Conservation (phyloP, 768 basidiomycete species). For the Boletus tomentosulus region DNA sequence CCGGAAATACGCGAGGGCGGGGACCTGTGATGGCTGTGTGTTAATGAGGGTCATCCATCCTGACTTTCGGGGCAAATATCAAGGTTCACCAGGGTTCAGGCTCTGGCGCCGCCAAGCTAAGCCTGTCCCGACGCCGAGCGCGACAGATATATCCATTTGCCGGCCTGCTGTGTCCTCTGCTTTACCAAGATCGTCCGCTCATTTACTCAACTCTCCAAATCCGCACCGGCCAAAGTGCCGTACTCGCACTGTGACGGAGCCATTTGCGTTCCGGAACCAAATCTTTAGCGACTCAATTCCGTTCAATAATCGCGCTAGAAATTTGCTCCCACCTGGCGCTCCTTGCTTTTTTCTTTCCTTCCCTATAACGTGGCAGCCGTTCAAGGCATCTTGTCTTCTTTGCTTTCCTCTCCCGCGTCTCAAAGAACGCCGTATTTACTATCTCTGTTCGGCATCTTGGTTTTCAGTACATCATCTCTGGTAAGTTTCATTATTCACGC, state of each 20-base stretch:
- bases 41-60: slow-evolving; percentile 29
- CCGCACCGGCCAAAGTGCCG: slow-evolving; percentile 26
- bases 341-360: slow-evolving; percentile 29
- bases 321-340: slow-evolving; percentile 27
- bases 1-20: slow-evolving; percentile 37
- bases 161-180: slow-evolving; percentile 5
- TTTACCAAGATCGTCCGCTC: slow-evolving; percentile 22
- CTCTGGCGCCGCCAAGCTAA: slow-evolving; percentile 27
- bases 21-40: slow-evolving; percentile 38
- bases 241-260: slow-evolving; percentile 26
- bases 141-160: slow-evolving; percentile 11
- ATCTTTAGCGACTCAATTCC: slow-evolving; percentile 35
- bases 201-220: slow-evolving; percentile 24
- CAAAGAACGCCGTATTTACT: slow-evolving; percentile 14
- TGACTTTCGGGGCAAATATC: slow-evolving; percentile 34
- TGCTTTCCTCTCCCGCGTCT: slow-evolving; percentile 21
- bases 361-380: slow-evolving; percentile 22
- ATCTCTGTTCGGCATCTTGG: slow-evolving; percentile 20
- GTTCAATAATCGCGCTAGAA: slow-evolving; percentile 34
- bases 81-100: slow-evolving; percentile 30
- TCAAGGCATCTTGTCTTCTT: slow-evolving; percentile 19
- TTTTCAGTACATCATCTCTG: slow-evolving; percentile 29
- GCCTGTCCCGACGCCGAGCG: slow-evolving; percentile 20
- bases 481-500: slow-evolving; percentile 32
- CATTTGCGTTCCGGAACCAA: slow-evolving; percentile 35